A percentile compares a stretch with the other conserved stretches of the same genome.
These are phyloP conservation scores for Fusarium annulatum DNA, from an alignment of 2,329 filamentous ascomycete species.

Conservation along the genomic window DNA sequence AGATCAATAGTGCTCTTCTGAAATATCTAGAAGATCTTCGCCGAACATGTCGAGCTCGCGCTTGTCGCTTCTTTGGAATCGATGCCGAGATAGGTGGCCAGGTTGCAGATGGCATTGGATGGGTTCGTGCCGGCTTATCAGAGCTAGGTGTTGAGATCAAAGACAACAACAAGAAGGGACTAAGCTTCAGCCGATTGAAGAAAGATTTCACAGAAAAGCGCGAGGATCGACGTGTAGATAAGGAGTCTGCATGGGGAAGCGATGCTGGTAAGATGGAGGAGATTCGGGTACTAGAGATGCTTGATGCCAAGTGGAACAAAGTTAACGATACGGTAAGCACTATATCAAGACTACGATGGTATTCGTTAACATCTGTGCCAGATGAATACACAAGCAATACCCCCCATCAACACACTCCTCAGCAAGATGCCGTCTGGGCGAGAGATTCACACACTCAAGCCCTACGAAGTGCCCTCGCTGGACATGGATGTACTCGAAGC, in stretches of 20 bases:
- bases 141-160: conserved; percentile 74
- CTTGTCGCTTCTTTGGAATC: conserved; percentile 89
- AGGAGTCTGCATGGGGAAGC: conserved; percentile 77
- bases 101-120: conserved; percentile 86
- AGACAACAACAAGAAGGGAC: conserved; percentile 62
- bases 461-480: conserved; percentile 73
- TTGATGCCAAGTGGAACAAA: conserved; percentile 90
- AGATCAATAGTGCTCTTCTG: conserved; percentile 72
- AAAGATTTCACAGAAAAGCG: conserved; percentile 80
- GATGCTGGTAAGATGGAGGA: conserved; percentile 91
- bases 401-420: conserved; percentile 76
- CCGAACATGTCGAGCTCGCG: conserved; percentile 81
- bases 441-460: conserved; percentile 80
- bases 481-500: conserved; percentile 72
- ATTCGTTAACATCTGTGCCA: conserved; percentile 49
- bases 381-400: conserved; percentile 84
- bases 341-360: fast-evolving
- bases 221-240: conserved; percentile 84
- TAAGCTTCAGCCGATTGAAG: conserved; percentile 72
- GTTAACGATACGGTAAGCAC: conserved; percentile 86
- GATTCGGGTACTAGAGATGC: conserved; percentile 83
- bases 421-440: conserved; percentile 87
- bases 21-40: conserved; percentile 82
- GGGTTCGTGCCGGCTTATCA: conserved; percentile 81
- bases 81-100: conserved; percentile 87